Evolutionary conservation across 164 flowering plant genomes (phyloP), one percentile per base, ranked within the genome.

Genomic region (Saururus chinensis): DNA sequence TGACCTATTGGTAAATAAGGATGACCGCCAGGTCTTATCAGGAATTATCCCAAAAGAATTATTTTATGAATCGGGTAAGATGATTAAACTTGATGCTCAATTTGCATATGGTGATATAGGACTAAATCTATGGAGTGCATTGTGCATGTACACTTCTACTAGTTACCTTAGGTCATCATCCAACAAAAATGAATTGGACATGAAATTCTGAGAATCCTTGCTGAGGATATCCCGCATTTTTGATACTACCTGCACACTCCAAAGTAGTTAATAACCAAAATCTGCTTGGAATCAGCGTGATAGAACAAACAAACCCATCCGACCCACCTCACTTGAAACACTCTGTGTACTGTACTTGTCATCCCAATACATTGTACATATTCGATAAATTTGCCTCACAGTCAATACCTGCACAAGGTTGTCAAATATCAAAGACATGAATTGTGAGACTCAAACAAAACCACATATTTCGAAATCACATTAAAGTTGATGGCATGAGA

Each of bases 361-460:
- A 74, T 90, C 99, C 95, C 96, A 93, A 66, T 93, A 93, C 97
- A 93, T 90, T 12, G 99, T 90, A 78, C 99, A 77, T 58, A 93
- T 93, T 24, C 97, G 87, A 65, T 93, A 90, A 40, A 93, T 88
- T 81, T 93, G 99, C 61, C 92, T 74, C 21, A 88, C 85, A 4
- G 97, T 90, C 80, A 88, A 76, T 59, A 78, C 85, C 99, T 88
- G 82, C 56, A 14, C 56, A 61, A 63, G 4, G 48, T 19, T 19
- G 11, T 0, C 21, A 37, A 55, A 24, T 24, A 24, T 9, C 1
- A 8, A 14, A 42, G 49, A 45, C 14, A 45, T 10, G 17, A 45
- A 45, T 45, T 12, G 17, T 45, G 17, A 45, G 49, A 30, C 37
- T 30, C 37, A 30, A 30, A 30, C 37, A 30, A 6, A 30, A 12